phyloP scores from a whole-genome alignment of 176 grass and related monocot genomes.

The Metroxylon sagu region DNA sequence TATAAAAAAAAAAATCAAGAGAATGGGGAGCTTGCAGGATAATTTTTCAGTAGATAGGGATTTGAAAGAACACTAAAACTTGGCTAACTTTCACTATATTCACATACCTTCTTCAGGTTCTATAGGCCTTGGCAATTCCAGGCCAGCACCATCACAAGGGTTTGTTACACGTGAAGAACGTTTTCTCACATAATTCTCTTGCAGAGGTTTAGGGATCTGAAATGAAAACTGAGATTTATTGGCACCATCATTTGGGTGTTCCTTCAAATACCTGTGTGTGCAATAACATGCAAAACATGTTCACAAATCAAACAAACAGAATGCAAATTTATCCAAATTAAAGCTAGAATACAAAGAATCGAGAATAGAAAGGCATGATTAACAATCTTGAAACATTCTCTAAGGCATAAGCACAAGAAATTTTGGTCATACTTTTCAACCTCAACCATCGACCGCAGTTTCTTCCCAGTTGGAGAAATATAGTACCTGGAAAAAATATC shows the following conservation, averaged over 20 bases:
- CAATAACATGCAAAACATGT: slow-evolving; percentile 14
- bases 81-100: slow-evolving; percentile 2
- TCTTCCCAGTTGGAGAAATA: slow-evolving; percentile 1
- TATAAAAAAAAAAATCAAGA: not conserved
- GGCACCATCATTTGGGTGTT: slow-evolving; percentile 53
- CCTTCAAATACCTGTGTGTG: slow-evolving; percentile 36
- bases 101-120: slow-evolving; percentile 47
- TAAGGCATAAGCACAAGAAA: not conserved
- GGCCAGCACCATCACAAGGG: slow-evolving; percentile 32
- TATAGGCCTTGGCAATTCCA: slow-evolving; percentile 17
- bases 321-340: slow-evolving; percentile 6
- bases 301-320: slow-evolving; percentile 13
- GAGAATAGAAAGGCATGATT: not conserved
- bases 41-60: not conserved
- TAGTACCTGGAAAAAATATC: slow-evolving; percentile 4
- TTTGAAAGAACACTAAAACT: slow-evolving; percentile 1
- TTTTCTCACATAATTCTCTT: slow-evolving; percentile 67
- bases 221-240: slow-evolving; percentile 64
- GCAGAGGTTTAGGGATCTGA: slow-evolving; percentile 64
- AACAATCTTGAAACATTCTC: not conserved
- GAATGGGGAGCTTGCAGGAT: not conserved
- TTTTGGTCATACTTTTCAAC: not conserved
- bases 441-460: not conserved
- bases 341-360: not conserved
- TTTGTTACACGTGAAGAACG: slow-evolving; percentile 22